Conservation (phyloP, 805 yeast genomes). For the Kregervanrija delftensis region DNA sequence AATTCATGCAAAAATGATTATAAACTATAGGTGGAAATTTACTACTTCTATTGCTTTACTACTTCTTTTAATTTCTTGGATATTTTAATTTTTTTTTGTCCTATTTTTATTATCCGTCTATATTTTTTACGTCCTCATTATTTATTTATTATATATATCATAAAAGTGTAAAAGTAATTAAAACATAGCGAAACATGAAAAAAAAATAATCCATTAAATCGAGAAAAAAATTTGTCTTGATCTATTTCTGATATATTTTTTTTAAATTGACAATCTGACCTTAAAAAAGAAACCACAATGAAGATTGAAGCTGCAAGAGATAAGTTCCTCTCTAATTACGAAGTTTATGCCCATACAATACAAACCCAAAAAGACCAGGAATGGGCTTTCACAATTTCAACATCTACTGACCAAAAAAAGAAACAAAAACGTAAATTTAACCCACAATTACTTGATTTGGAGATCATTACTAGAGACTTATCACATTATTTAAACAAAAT, state of each 20-base stretch:
- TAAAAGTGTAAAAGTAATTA: too few species aligned
- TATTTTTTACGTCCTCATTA: too few species aligned
- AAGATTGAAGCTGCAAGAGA: slow-evolving; percentile 47
- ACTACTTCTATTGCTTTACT: neutral
- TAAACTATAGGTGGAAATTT: neutral
- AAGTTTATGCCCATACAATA: slow-evolving; percentile 50
- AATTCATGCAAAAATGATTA: neutral
- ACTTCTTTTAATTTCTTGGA: neutral
- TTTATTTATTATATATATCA: too few species aligned
- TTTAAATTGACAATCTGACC: too few species aligned
- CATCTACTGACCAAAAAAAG: slow-evolving; percentile 10
- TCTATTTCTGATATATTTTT: too few species aligned
- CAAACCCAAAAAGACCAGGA: slow-evolving; percentile 39
- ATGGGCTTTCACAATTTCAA: slow-evolving; percentile 36
- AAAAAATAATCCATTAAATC: neutral
- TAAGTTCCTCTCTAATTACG: slow-evolving; percentile 56
- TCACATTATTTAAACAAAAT: slow-evolving; percentile 33
- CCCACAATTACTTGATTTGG: slow-evolving; percentile 38
- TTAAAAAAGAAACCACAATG: slow-evolving; percentile 5
- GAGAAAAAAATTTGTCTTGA: too few species aligned
- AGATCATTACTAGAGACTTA: slow-evolving; percentile 42
- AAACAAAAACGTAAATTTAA: slow-evolving; percentile 24
- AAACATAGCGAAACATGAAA: neutral
- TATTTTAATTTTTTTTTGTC: neutral
- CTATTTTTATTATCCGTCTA: too few species aligned